These are phyloP conservation scores for Fusarium newnesense DNA, from an alignment of 2,329 filamentous ascomycete genomes.

Conservation along the genomic window DNA sequence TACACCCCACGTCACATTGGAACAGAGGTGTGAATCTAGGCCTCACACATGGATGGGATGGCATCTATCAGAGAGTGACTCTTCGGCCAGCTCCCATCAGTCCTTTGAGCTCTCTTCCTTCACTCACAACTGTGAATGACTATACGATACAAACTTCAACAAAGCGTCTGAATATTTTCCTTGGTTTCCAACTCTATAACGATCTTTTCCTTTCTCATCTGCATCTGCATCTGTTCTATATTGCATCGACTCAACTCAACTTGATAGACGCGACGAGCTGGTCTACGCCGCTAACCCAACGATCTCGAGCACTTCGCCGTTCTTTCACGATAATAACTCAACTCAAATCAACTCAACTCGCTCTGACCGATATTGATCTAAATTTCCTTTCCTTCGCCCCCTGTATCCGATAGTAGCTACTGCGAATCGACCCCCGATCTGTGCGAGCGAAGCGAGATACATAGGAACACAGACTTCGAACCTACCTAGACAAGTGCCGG, in stretches of 20 bases:
- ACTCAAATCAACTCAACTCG: not conserved
- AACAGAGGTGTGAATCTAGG: constrained; percentile 9
- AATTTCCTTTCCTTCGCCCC: not conserved
- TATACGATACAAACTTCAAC: constrained; percentile 42
- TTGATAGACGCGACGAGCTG: constrained; percentile 44
- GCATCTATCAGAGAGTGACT: constrained; percentile 11
- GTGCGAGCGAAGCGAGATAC: constrained; percentile 29
- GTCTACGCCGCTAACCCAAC: constrained; percentile 42
- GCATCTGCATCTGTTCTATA: constrained; percentile 16
- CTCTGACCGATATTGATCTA: constrained; percentile 2
- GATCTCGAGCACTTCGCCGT: constrained; percentile 30
- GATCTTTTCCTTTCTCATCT: constrained; percentile 30
- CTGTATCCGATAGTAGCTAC: constrained; percentile 15
- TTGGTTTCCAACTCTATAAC: constrained; percentile 30
- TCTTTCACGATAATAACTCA: constrained; percentile 30
- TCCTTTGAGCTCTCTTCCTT: constrained; percentile 36
- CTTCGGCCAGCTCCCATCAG: constrained; percentile 12
- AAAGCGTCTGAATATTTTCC: constrained; percentile 36
- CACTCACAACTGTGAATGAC: constrained; percentile 40
- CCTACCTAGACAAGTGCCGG: constrained; percentile 34
- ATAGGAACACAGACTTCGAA: constrained; percentile 31
- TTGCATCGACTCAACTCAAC: constrained; percentile 14
- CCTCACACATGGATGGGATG: constrained; percentile 22
- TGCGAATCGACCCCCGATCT: constrained; percentile 20
- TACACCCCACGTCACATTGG: constrained; percentile 28